These are phyloP conservation scores for Diophrys appendiculata DNA, from an alignment of 73 alveolate species.

Conservation along the genomic window DNA sequence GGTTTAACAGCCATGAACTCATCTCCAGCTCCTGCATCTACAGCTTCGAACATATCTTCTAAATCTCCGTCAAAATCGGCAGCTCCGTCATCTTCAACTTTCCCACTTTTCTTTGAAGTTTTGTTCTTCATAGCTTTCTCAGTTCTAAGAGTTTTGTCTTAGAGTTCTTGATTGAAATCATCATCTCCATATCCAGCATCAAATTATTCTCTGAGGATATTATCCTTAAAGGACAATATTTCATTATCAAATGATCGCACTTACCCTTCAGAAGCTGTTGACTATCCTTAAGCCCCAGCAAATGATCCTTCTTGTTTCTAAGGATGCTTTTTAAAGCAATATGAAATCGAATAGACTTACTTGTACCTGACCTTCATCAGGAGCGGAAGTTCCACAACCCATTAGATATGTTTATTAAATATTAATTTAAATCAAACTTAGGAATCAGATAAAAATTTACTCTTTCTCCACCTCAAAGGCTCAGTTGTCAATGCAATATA, in stretches of 20 bases:
- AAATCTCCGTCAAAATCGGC: conserved; percentile 24
- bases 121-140: background rate
- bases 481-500: conserved; percentile 14
- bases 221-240: too few relatives aligned
- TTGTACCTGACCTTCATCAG: background rate
- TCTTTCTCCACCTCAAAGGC: conserved; percentile 25
- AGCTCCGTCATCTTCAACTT: background rate
- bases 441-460: background rate
- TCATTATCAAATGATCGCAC: background rate
- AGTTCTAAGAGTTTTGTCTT: background rate
- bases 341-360: background rate
- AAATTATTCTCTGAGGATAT: background rate
- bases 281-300: background rate
- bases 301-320: background rate
- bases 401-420: too few relatives aligned
- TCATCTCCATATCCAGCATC: background rate
- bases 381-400: background rate
- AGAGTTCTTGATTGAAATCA: background rate
- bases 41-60: conserved; percentile 60
- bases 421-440: background rate
- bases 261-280: background rate
- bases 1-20: conserved; percentile 73
- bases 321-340: background rate
- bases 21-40: conserved; percentile 76
- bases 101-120: background rate